phyloP scores from a whole-genome alignment of 2,329 filamentous ascomycete genomes.

The Penicillium sp. region DNA sequence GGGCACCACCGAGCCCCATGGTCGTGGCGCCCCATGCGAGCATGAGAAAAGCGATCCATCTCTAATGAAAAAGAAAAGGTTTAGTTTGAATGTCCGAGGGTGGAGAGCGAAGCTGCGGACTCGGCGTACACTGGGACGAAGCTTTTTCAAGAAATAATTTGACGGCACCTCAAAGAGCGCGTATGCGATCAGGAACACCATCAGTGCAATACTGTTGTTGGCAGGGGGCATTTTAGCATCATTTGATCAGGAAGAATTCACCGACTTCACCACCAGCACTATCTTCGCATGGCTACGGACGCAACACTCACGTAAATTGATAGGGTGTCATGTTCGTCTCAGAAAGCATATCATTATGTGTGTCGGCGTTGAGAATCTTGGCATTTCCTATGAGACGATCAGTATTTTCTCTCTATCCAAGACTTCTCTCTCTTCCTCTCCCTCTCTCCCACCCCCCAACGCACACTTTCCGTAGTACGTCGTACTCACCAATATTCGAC shows the following conservation, averaged over 20 bases:
- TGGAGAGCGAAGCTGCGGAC: no score
- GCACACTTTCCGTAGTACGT: no score
- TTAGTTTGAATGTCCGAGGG: no score
- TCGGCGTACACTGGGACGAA: constrained; percentile 37
- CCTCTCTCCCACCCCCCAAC: no score
- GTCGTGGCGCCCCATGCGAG: constrained; percentile 46
- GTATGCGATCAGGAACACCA: constrained; percentile 46
- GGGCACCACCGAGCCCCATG: constrained; percentile 43
- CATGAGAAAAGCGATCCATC: constrained; percentile 48
- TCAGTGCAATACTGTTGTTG: constrained; percentile 37
- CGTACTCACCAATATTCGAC: constrained; percentile 55
- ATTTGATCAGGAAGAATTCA: neutral
- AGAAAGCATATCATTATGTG: constrained; percentile 56
- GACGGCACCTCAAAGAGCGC: constrained; percentile 47
- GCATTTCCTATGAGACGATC: constrained; percentile 45
- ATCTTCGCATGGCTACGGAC: neutral
- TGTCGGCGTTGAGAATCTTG: constrained; percentile 58
- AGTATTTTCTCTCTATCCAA: neutral
- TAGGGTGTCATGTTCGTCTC: constrained; percentile 56
- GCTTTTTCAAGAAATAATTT: constrained; percentile 46
- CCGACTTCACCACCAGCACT: no score
- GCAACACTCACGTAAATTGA: constrained; percentile 49
- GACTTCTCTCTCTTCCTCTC: no score
- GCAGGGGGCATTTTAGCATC: no score
- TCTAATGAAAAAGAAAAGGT: constrained; percentile 10